Evolutionary conservation across 2,329 filamentous ascomycete genomes (phyloP).

Genomic region (Zopfia rhizophila): DNA sequence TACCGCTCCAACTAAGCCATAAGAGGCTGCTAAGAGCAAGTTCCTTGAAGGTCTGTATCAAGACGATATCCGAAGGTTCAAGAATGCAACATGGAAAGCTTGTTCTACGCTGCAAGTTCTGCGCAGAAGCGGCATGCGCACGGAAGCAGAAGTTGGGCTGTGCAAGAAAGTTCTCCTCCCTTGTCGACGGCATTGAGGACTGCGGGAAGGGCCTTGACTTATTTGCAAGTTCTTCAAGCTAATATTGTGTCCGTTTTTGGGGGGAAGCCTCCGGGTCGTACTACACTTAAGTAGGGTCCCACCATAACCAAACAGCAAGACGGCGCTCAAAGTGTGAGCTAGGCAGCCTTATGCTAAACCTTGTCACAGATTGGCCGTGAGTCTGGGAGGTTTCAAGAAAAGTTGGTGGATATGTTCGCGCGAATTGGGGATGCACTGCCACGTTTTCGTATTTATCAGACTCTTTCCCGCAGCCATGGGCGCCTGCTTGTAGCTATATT

Average conservation of each 20-base stretch:
- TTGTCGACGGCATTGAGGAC: conserved; percentile 27
- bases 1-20: conserved; percentile 31
- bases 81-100: conserved; percentile 31
- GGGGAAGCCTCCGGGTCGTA: conserved; percentile 32
- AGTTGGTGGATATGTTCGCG: conserved; percentile 32
- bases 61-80: conserved; percentile 19
- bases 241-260: conserved; percentile 31
- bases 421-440: conserved; percentile 32
- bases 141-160: conserved; percentile 20
- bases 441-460: conserved; percentile 31
- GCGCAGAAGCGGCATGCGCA: conserved; percentile 27
- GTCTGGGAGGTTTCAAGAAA: conserved; percentile 30
- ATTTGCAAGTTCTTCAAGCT: conserved; percentile 27
- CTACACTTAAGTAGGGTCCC: conserved; percentile 23
- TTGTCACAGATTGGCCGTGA: conserved; percentile 24
- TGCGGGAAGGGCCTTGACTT: conserved; percentile 34
- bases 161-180: conserved; percentile 27
- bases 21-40: conserved; percentile 26
- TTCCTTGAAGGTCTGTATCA: conserved; percentile 27
- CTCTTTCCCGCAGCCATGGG: conserved; percentile 28
- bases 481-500: conserved; percentile 26
- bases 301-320: no score
- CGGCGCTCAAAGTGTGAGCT: no score
- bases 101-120: conserved; percentile 34
- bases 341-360: background rate